phyloP scores from a whole-genome alignment of 306 rosid species.

The Carpinus fangiana region DNA sequence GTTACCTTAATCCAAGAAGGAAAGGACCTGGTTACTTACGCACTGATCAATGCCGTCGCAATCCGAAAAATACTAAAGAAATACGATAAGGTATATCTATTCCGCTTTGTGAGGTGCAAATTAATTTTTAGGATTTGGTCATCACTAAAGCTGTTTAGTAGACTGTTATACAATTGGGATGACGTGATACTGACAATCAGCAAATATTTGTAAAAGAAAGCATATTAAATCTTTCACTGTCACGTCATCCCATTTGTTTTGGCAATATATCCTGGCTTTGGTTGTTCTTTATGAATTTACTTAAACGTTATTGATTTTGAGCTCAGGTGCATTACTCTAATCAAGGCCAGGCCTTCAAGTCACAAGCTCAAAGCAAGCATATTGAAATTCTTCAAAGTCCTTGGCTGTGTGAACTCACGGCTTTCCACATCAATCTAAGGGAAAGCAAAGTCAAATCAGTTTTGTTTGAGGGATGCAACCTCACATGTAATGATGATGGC shows the following conservation, averaged over 20 bases:
- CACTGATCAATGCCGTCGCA: slow-evolving; percentile 80
- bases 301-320: neutral
- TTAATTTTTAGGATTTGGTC: no score
- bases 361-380: slow-evolving; percentile 77
- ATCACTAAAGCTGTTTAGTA: no score
- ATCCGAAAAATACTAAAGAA: slow-evolving; percentile 84
- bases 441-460: slow-evolving; percentile 50
- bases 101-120: neutral
- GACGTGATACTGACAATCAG: no score
- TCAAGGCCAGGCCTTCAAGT: slow-evolving; percentile 91
- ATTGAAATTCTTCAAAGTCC: slow-evolving; percentile 95
- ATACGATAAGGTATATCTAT: slow-evolving; percentile 73
- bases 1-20: slow-evolving; percentile 68
- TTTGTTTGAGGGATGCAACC: slow-evolving; percentile 70
- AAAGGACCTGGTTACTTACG: slow-evolving; percentile 78
- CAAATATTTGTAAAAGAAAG: no score
- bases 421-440: slow-evolving; percentile 84
- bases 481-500: slow-evolving; percentile 55
- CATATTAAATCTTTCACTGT: no score
- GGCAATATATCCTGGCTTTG: neutral
- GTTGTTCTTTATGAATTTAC: neutral
- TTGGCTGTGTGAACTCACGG: slow-evolving; percentile 91
- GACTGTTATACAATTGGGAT: no score
- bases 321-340: slow-evolving; percentile 84
- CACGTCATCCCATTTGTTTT: no score